Base-by-base conservation (phyloP, 192 early-diverging fungal genomes). In the Gigaspora rosea region DNA sequence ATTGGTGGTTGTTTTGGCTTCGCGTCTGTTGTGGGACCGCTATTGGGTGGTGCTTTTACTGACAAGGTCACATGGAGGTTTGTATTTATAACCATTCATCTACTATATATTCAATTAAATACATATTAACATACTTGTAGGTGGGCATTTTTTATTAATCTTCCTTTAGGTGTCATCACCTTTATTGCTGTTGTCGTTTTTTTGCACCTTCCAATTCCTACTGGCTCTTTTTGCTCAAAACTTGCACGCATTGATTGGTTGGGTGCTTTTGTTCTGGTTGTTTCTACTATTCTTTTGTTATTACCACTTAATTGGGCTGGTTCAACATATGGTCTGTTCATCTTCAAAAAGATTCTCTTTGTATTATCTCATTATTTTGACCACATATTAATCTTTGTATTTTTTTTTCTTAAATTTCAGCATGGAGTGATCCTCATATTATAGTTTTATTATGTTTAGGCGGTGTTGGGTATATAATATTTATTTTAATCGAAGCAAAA, bases 21-120 rank as follows among this genome's bases (percentile, higher is more conserved):
- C 57, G 88, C 93, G 7, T 91, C 91, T 2, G 89, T 94, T 3
- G 71, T 95, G 16, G 97, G 94, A 3, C 95, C 97, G 0, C 83
- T 96, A 13, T 71, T 95, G 12, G 97, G 97, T 72, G 97, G 97
- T 46, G 79, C 90, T 10, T 92, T 98, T 58, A 92, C 91, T 27
- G 27, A 27, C 27, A 66, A 79, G 0, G 65, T 82, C 10, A 85
- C 83, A 36, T 93, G 92, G 92, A 82, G 91, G 6, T 81, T 86
- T 75, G 83, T 79, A 33, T 13, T 2, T 16, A 33, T 27, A 16
- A 11, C 15, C 35, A 9, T 33, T 16, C 4, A 33, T 27, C 27
- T 27, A 27, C 27, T 27, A 27, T 27, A 27, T 35, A 15, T 15
- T 63, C 12, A 15, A 35, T 63, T 9, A 2, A 63, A 15, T 59